Base-by-base conservation (phyloP, 1,284 basidiomycete species). In the Leccinum insolens region DNA sequence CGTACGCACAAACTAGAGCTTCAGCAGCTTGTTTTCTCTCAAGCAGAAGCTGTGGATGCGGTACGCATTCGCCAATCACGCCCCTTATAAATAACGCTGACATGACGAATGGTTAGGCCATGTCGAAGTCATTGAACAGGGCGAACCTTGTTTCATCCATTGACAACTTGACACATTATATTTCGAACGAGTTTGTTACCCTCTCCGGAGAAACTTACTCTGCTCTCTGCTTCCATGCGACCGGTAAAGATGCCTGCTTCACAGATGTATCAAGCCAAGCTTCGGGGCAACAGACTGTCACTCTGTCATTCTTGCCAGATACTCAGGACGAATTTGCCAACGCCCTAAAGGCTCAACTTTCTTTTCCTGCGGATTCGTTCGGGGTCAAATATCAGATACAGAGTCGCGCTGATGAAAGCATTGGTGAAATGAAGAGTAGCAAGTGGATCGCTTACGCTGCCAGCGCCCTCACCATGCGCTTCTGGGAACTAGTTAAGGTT, bases 401-500 rank as follows among this genome's bases (percentile, higher is more conserved):
- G 67, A 78, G 75, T 46, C 73, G 73, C 58, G 79, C 82, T 34
- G 78, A 80, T 12, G 84, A 88, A 76, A 78, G 83, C 28, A 84
- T 90, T 49, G 84, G 84, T 14, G 88, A 90, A 62, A 87, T 93
- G 86, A 86, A 87, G 77, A 91, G 89, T 69, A 87, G 90, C 59
- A 91, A 88, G 70, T 97, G 95, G 95, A 85, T 96, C 55, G 90
- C 92, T 0, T 95, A 96, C 74, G 95, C 96, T 4, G 85, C 87
- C 14, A 84, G 91, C n/a, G 89, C 93, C 0, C 84, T 96, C 58
- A 86, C 95, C 64, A 76, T 92, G 66, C 88, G 95, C 17, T 96
- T 97, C 84, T 96, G 91, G 87, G 89, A 92, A 64, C 85, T 98
- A 37, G 89, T 93, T 62, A 94, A 91, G 88, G 92, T 92, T 64